A percentile compares a stretch with the other conserved stretches of the same genome.
Evolutionary conservation across 1,139 yeast species (phyloP).

Genomic region (Hanseniaspora uvarum): DNA sequence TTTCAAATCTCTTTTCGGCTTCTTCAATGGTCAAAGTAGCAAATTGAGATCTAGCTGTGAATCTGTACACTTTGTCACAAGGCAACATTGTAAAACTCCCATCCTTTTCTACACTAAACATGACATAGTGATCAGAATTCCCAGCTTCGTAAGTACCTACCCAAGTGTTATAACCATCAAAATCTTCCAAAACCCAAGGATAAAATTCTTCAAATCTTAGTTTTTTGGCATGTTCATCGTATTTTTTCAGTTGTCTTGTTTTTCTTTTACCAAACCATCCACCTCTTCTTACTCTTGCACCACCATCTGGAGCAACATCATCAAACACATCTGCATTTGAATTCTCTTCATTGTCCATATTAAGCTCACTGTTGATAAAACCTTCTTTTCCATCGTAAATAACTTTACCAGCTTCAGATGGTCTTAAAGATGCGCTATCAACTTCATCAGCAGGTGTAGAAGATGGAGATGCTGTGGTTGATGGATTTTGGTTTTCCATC

Average conservation of each 20-base stretch:
- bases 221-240: conserved; percentile 71
- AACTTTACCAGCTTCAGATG: conserved; percentile 33
- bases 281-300: conserved; percentile 61
- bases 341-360: conserved; percentile 24
- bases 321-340: conserved; percentile 34
- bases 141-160: conserved; percentile 96
- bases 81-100: conserved; percentile 87
- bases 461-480: conserved; percentile 5
- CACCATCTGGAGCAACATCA: conserved; percentile 88
- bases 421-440: conserved; percentile 29
- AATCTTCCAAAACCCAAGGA: conserved; percentile 97
- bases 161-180: conserved; percentile 86
- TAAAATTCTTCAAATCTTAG: conserved; percentile 88
- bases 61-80: conserved; percentile 83
- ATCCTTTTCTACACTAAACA: conserved; percentile 73
- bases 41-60: conserved; percentile 86
- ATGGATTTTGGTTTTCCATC: conserved; percentile 3
- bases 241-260: conserved; percentile 70
- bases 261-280: conserved; percentile 53
- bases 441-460: conserved; percentile 4
- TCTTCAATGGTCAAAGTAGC: conserved; percentile 91
- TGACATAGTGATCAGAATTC: conserved; percentile 72
- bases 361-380: conserved; percentile 17
- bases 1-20: conserved; percentile 91
- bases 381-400: conserved; percentile 32